These are phyloP conservation scores for Colletotrichum sp. DNA, from an alignment of 2,329 filamentous ascomycete species.

Conservation along the genomic window DNA sequence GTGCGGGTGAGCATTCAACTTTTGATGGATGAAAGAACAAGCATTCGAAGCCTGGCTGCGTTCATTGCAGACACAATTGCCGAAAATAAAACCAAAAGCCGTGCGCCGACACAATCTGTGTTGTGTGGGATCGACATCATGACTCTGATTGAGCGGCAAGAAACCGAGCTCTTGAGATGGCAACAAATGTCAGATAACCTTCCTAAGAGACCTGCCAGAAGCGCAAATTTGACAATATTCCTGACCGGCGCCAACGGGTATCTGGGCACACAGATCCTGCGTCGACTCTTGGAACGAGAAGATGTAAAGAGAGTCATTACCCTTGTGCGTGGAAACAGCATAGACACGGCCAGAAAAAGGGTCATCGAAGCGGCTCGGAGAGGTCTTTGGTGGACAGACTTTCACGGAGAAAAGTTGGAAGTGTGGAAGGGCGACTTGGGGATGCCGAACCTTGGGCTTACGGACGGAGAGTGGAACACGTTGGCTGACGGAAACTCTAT, in stretches of 20 bases:
- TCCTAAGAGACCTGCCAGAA: neutral
- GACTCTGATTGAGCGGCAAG: neutral
- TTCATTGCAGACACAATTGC: neutral
- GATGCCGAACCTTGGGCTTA: neutral
- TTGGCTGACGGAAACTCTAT: neutral
- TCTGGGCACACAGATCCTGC: slow-evolving; percentile 6
- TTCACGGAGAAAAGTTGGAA: neutral
- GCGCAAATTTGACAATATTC: neutral
- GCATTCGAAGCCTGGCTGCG: neutral
- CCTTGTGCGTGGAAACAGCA: neutral
- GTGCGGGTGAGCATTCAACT: slow-evolving; percentile 6
- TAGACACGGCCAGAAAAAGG: neutral
- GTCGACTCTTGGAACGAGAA: neutral
- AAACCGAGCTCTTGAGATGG: neutral
- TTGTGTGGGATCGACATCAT: neutral
- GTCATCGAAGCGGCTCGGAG: neutral
- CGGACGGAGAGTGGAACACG: neutral
- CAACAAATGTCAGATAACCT: neutral
- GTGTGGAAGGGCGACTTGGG: neutral
- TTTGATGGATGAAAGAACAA: slow-evolving; percentile 6
- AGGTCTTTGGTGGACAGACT: slow-evolving; percentile 5
- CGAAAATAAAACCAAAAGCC: accelerated
- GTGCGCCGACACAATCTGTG: accelerated
- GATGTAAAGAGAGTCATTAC: neutral
- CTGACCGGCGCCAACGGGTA: slow-evolving; percentile 1